Evolutionary conservation across 2,329 filamentous ascomycete species (phyloP).

Genomic region (Juglanconis oblonga): DNA sequence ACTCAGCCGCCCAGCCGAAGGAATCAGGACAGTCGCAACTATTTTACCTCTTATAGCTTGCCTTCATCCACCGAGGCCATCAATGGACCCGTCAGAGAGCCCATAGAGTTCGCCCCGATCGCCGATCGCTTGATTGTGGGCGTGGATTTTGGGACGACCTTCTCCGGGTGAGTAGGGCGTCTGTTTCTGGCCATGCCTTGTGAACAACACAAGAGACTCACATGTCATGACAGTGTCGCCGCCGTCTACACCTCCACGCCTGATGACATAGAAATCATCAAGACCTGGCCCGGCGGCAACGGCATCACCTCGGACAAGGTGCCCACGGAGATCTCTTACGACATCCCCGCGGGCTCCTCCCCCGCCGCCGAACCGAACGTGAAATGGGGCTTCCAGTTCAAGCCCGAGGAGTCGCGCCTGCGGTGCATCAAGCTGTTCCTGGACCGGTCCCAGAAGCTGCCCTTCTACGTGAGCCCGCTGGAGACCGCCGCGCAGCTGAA

Average conservation of each 20-base stretch:
- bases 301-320: constrained; percentile 88
- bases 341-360: constrained; percentile 37
- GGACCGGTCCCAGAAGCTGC: constrained; percentile 75
- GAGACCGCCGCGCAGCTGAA: constrained; percentile 76
- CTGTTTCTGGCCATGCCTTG: background rate
- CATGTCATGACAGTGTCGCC: constrained; percentile 51
- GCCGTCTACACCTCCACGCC: constrained; percentile 73
- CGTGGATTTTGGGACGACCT: constrained; percentile 83
- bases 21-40: constrained; percentile 54
- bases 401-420: constrained; percentile 70
- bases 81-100: constrained; percentile 58
- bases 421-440: constrained; percentile 84
- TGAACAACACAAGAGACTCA: background rate
- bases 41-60: constrained; percentile 54
- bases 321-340: constrained; percentile 72
- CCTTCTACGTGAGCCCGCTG: constrained; percentile 74
- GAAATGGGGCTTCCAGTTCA: constrained; percentile 83
- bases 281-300: constrained; percentile 80
- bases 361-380: constrained; percentile 44
- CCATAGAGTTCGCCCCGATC: constrained; percentile 48
- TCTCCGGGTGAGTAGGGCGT: constrained; percentile 61
- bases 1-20: constrained; percentile 34
- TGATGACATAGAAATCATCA: constrained; percentile 80
- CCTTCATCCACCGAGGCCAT: constrained; percentile 60
- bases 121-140: constrained; percentile 71